Conservation (phyloP, 2,329 filamentous ascomycete genomes). For the Triangularia setosa region DNA sequence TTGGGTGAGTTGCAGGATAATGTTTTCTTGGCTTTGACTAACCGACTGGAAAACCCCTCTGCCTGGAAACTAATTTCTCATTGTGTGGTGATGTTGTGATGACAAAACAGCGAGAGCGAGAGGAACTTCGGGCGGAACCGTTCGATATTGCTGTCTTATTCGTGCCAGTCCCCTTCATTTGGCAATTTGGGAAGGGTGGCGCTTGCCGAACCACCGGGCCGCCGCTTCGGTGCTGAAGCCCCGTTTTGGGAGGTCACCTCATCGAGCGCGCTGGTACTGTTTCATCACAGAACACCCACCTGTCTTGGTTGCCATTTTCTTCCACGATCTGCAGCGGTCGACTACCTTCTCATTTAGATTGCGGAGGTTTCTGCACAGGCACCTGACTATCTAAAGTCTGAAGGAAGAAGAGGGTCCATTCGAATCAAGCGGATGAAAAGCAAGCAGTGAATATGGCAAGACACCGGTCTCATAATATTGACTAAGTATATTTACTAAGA, state of each 20-base stretch:
- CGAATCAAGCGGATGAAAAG: not conserved
- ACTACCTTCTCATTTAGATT: not conserved
- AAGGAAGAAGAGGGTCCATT: too few species aligned
- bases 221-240: not conserved
- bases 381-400: too few species aligned
- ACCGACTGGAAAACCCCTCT: not conserved
- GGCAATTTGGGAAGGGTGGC: not conserved
- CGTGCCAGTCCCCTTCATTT: not conserved
- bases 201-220: not conserved
- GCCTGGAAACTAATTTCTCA: not conserved
- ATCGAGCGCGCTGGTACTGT: not conserved
- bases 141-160: not conserved
- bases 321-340: not conserved
- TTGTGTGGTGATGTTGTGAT: not conserved
- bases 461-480: not conserved
- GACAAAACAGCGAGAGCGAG: not conserved
- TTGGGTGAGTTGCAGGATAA: not conserved
- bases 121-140: not conserved
- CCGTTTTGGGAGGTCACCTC: not conserved
- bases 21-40: not conserved
- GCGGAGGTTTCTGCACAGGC: not conserved
- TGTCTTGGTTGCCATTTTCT: not conserved
- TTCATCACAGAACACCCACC: not conserved
- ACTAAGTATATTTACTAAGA: not conserved
- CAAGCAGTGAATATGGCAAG: not conserved